These are phyloP conservation scores for Corymbia citriodora DNA, from an alignment of 441 rosid species.

Conservation along the genomic window DNA sequence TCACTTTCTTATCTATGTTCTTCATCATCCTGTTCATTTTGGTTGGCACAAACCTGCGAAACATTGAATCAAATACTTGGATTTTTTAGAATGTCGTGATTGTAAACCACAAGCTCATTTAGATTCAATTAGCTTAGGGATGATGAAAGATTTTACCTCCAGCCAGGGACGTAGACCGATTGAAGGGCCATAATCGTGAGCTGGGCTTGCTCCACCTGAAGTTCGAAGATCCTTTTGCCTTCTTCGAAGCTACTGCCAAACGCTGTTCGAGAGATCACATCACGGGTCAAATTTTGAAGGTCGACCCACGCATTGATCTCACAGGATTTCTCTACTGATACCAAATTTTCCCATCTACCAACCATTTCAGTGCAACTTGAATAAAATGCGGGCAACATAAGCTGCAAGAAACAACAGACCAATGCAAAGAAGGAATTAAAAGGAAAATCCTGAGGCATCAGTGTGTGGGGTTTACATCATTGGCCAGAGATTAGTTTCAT, in stretches of 20 bases:
- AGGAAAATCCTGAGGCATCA: not conserved
- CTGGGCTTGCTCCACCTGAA: slow-evolving; percentile 14
- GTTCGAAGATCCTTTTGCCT: not conserved
- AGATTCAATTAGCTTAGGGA: not conserved
- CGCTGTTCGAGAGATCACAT: slow-evolving; percentile 40
- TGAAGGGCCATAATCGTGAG: slow-evolving; percentile 1
- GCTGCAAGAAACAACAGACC: not conserved
- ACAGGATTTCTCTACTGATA: not conserved
- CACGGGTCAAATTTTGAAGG: slow-evolving; percentile 28
- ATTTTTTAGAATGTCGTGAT: not conserved
- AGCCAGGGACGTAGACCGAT: slow-evolving; percentile 29
- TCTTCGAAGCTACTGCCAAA: slow-evolving; percentile 2
- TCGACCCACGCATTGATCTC: slow-evolving; percentile 42
- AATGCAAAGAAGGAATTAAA: not conserved
- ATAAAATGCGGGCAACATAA: slow-evolving; percentile 38
- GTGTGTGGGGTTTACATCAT: not conserved
- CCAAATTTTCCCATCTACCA: slow-evolving; percentile 23
- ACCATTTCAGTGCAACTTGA: slow-evolving; percentile 23
- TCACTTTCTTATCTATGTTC: not conserved
- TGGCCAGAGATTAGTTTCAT: not conserved
- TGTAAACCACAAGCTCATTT: not conserved
- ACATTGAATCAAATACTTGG: not conserved
- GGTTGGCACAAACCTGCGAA: not conserved
- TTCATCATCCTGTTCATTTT: not conserved
- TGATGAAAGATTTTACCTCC: slow-evolving; percentile 8